Percentiles rank a stretch among this genome's conserved stretches.
These are phyloP conservation scores for Triticum aestivum DNA, from an alignment of 176 grass and related monocot genomes.

Conservation along the genomic window DNA sequence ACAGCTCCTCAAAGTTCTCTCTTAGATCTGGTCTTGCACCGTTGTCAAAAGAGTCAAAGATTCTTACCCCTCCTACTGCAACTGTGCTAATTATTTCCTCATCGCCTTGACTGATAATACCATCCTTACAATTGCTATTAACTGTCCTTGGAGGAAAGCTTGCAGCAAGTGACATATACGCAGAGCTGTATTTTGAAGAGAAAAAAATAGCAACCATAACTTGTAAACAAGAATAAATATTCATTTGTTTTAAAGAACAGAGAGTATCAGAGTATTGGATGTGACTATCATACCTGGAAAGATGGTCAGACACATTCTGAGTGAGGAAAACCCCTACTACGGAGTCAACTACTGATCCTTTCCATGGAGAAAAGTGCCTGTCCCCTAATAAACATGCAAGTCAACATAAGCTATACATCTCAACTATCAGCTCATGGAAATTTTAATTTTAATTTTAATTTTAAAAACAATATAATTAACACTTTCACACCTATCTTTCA, in stretches of 20 bases:
- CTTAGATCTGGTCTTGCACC: conserved; percentile 27
- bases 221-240: background rate
- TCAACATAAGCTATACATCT: conserved; percentile 3
- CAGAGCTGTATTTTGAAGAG: conserved; percentile 60
- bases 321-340: conserved; percentile 88
- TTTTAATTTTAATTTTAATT: background rate
- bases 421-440: background rate
- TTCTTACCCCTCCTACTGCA: conserved; percentile 29
- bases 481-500: conserved; percentile 2
- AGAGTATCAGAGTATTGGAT: background rate
- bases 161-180: conserved; percentile 79
- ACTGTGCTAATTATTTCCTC: conserved; percentile 32
- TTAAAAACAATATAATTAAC: background rate
- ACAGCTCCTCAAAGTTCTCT: conserved; percentile 31
- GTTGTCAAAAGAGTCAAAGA: conserved; percentile 30
- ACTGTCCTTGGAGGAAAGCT: conserved; percentile 50
- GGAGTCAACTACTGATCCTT: conserved; percentile 83
- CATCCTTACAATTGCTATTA: conserved; percentile 28
- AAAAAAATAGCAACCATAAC: conserved; percentile 21
- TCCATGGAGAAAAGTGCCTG: conserved; percentile 78
- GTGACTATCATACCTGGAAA: conserved; percentile 57
- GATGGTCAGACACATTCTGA: conserved; percentile 82
- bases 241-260: conserved; percentile 4
- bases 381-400: conserved; percentile 54
- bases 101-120: conserved; percentile 29